phyloP scores from a whole-genome alignment of 148 eudicot genomes.

The Pharnaceum exiguum region DNA sequence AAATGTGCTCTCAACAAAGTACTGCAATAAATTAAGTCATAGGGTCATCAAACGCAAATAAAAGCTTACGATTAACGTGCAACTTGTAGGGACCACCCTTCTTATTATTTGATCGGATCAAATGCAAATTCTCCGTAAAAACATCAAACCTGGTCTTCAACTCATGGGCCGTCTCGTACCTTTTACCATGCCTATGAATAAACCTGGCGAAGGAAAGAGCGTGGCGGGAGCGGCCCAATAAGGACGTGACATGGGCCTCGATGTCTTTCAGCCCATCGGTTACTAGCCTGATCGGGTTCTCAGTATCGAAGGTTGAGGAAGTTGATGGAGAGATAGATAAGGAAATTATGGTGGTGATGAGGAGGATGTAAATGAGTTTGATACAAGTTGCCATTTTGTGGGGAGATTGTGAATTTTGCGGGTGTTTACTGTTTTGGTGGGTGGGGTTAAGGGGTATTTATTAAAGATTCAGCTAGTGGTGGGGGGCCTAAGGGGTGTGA shows the following conservation, averaged over 20 bases:
- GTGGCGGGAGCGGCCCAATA: slow-evolving; percentile 57
- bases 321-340: slow-evolving; percentile 28
- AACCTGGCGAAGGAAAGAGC: slow-evolving; percentile 89
- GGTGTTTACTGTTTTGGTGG: background rate
- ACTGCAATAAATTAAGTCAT: background rate
- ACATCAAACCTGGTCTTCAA: slow-evolving; percentile 56
- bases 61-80: slow-evolving; percentile 63
- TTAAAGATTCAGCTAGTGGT: too few species aligned
- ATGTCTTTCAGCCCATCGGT: slow-evolving; percentile 47
- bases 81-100: slow-evolving; percentile 65
- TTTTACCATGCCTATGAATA: slow-evolving; percentile 83
- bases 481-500: too few species aligned
- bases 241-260: slow-evolving; percentile 36
- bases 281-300: slow-evolving; percentile 76
- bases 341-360: slow-evolving; percentile 23
- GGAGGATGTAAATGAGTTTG: slow-evolving; percentile 19
- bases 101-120: slow-evolving; percentile 64
- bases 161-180: slow-evolving; percentile 60
- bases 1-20: background rate
- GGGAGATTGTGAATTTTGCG: background rate
- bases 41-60: background rate
- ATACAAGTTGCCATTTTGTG: slow-evolving; percentile 10
- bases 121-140: slow-evolving; percentile 61
- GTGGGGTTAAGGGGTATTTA: too few species aligned
- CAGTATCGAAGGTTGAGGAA: slow-evolving; percentile 44